Base-by-base conservation (phyloP, 192 early-diverging fungal species). In the Coemansia sp. region DNA sequence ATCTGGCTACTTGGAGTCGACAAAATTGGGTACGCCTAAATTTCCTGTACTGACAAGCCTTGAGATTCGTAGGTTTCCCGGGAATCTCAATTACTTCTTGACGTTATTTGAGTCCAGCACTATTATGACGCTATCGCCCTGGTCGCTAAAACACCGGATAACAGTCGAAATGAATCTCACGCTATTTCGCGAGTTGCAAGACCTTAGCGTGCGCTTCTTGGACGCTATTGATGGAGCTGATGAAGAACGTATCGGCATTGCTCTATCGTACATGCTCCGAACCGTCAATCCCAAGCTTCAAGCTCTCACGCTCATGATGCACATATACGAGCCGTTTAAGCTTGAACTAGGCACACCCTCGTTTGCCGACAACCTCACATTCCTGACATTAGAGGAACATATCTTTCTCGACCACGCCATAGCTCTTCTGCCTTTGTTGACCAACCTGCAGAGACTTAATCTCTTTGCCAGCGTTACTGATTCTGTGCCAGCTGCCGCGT, bases 31-130 rank as follows among this genome's bases (percentile, higher is more conserved):
- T 4, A 21, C 10, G 10, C 73, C 73, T 0, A 19, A 9, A 58
- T 75, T 75, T n/a, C 67, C 67, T 4, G 44, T 34, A 9, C 58
- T 75, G 55, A 25, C 21, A 6, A 53, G 37, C 10, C 63, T 75
- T 8, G 67, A 53, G 4, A 21, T 75, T 19, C 50, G 68, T 3
- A 63, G 73, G 63, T 69, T 69, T 42, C 15, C 67, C 3, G 58
- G 67, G 1, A 11, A 46, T 41, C 7, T 68, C 14, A 19, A 15
- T 17, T 42, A 5, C 8, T 62, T 75, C 15, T 37, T 75, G 11
- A 8, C 57, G 0, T 55, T 69, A 27, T 75, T 75, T 62, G 42
- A 23, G 8, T 4, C 36, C 37, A 53, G 73, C 64, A 63, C 63
- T 2, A 10, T 70, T 14, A 12, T 19, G 8, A 14, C 39, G 5